phyloP scores from a whole-genome alignment of 2,329 filamentous ascomycete species.

The Elsinoe batatas region DNA sequence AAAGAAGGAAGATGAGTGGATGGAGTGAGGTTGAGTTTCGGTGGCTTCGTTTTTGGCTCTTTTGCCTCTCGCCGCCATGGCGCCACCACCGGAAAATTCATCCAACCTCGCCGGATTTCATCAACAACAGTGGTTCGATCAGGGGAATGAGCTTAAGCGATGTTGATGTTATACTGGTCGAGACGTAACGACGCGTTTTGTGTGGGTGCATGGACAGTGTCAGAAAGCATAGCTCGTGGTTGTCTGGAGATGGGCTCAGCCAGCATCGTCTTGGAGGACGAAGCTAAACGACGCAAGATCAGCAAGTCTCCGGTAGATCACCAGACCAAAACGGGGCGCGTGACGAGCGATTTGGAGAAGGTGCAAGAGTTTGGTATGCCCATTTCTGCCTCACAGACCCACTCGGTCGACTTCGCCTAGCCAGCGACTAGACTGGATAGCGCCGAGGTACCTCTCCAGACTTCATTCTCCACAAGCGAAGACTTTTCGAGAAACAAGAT shows the following conservation, averaged over 20 bases:
- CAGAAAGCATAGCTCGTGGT: background rate
- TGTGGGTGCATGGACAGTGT: no score
- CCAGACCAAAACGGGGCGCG: background rate
- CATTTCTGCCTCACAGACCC: background rate
- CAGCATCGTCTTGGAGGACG: background rate
- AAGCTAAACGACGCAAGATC: constrained; percentile 2
- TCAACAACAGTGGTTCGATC: background rate
- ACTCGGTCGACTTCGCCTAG: constrained; percentile 4
- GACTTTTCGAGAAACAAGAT: background rate
- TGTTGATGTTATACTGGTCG: background rate
- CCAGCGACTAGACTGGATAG: background rate
- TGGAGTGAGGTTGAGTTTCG: background rate
- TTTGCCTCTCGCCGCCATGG: background rate
- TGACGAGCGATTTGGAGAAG: background rate
- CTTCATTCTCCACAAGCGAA: constrained; percentile 3
- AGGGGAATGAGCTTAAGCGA: background rate
- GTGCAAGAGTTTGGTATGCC: background rate
- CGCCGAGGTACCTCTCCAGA: background rate
- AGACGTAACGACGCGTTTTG: no score
- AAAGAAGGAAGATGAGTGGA: background rate
- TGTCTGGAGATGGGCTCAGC: background rate
- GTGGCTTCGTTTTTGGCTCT: background rate
- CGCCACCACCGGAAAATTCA: background rate
- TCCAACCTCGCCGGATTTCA: background rate
- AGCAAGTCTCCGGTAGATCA: background rate